Base-by-base conservation (phyloP, 1,284 basidiomycete genomes). In the Rhodotorula mucilaginosa region DNA sequence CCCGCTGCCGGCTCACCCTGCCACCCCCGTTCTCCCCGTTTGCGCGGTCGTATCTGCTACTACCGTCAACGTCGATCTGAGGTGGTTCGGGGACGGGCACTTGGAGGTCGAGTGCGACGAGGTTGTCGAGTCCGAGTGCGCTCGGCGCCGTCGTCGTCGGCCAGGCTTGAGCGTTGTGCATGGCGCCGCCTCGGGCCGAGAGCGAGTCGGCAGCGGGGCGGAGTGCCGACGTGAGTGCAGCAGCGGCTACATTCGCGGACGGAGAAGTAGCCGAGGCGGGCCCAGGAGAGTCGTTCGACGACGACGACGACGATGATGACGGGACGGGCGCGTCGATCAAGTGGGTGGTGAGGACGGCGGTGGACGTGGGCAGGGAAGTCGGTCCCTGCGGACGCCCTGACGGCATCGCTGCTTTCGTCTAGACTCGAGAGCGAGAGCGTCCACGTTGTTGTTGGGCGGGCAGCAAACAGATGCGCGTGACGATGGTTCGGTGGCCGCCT, bases 21-120 rank as follows among this genome's bases (percentile, higher is more conserved):
- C 57, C 39, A 46, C 31, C n/a, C 51, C 59, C 64, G 34, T 6
- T 15, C 19, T n/a, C 46, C 8, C 58, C 58, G 31, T 15, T 56
- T 3, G 31, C 21, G 23, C 62, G 46, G 39, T 57, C 57, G 61
- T 58, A 31, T 16, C 58, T 51, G n/a, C 26, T 26, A 26, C 49
- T 39, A 8, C 47, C 23, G 21, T 31, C 48, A 6, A 26, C 16
- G 13, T n/a, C 16, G 58, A 69, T 61, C 48, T 71, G 61, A 61
- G 69, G 57, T 3, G 58, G 51, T 5, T 13, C 61, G 16, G 69
- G 67, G 3, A 51, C 39, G 3, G 69, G 70, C 23, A 74, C 58
- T 19, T 48, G 16, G 26, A 74, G 62, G 54, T 74, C 73, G 64
- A 74, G 66, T 4, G 73, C 73, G 64, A 71, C 73, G 58, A 71